Evolutionary conservation across 164 flowering plant genomes (phyloP).

Genomic region (Magnolia officinalis): DNA sequence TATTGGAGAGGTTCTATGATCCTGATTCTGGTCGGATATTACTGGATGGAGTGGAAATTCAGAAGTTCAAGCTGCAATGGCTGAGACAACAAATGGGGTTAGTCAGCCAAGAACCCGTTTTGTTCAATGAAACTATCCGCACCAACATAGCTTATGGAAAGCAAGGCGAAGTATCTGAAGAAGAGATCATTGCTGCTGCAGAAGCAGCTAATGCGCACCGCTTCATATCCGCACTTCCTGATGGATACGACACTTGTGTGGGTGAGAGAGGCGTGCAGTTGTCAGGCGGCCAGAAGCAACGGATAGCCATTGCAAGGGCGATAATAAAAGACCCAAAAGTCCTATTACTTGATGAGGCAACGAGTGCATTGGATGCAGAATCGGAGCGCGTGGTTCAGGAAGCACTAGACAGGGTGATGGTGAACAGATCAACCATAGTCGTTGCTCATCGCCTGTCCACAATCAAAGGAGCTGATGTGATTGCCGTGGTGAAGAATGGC

Average conservation of each 20-base stretch:
- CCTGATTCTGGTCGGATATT: conserved; percentile 49
- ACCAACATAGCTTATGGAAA: conserved; percentile 71
- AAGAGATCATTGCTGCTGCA: conserved; percentile 59
- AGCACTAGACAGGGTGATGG: conserved; percentile 20
- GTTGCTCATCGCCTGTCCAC: conserved; percentile 18
- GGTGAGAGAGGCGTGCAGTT: conserved; percentile 27
- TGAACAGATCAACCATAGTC: conserved; percentile 18
- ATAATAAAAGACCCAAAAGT: conserved; percentile 8
- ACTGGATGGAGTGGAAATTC: conserved; percentile 46
- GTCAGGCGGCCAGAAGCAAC: conserved; percentile 10
- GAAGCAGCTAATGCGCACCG: conserved; percentile 61
- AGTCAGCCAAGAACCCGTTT: conserved; percentile 70
- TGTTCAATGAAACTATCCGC: conserved; percentile 67
- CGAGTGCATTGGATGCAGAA: conserved; percentile 9
- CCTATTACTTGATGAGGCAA: conserved; percentile 7
- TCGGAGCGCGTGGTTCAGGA: conserved; percentile 23
- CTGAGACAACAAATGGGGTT: conserved; percentile 70
- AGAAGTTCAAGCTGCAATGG: conserved; percentile 51
- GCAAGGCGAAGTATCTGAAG: conserved; percentile 42
- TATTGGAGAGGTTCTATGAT: conserved; percentile 66
- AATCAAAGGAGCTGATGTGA: conserved; percentile 15
- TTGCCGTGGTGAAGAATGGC: conserved; percentile 21
- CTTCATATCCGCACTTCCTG: conserved; percentile 56
- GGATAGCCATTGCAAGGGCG: conserved; percentile 6
- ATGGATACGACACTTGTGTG: conserved; percentile 54